Conservation (phyloP, 345 rosid species). For the Zanthoxylum bungeanum region DNA sequence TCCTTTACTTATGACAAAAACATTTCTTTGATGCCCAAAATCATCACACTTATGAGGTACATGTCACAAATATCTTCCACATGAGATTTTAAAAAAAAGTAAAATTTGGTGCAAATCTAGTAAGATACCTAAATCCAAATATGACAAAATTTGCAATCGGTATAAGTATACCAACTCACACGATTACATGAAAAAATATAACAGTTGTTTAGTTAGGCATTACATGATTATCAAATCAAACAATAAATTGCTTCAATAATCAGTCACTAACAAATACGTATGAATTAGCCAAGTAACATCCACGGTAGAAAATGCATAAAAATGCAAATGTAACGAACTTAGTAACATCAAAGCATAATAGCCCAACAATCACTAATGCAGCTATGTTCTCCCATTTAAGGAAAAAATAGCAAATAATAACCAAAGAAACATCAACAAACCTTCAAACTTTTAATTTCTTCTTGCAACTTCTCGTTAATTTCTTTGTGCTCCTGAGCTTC, state of each 20-base stretch:
- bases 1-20: not conserved
- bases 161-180: not conserved
- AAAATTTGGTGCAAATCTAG: not conserved
- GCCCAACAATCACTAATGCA: not conserved
- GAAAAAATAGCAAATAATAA: not conserved
- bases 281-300: not conserved
- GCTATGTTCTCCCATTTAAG: not conserved
- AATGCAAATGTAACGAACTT: not conserved
- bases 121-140: not conserved
- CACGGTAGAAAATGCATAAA: not conserved
- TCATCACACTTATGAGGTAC: not conserved
- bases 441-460: conserved; percentile 80
- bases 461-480: conserved; percentile 70
- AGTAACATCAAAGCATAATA: not conserved
- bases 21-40: not conserved
- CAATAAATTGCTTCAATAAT: not conserved
- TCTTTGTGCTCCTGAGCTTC: conserved; percentile 79
- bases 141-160: too few relatives aligned
- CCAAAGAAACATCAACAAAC: conserved; percentile 26
- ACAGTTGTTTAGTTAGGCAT: not conserved
- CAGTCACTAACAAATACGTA: not conserved
- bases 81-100: not conserved
- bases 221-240: not conserved
- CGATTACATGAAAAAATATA: not conserved
- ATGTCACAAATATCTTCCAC: not conserved